A percentile compares a stretch with the other conserved stretches of the same genome.
These are phyloP conservation scores for Neurospora cerealis DNA, from an alignment of 495 filamentous ascomycete genomes.

Conservation along the genomic window DNA sequence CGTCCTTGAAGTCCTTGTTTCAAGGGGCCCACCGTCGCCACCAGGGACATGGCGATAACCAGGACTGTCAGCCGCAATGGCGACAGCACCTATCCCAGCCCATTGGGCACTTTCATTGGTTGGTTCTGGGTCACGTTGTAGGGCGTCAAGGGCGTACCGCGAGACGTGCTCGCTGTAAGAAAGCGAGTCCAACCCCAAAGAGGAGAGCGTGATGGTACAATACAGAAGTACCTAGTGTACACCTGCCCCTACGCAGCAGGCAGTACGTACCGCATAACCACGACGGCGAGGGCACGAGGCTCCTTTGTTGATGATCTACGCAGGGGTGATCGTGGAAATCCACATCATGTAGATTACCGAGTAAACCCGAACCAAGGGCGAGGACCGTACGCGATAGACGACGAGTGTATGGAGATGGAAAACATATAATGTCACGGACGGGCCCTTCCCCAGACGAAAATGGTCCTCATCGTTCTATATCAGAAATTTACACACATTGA, in stretches of 20 bases:
- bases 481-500: not conserved
- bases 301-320: slow-evolving; percentile 3
- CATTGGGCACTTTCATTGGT: not conserved
- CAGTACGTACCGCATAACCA: not conserved
- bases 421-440: not conserved
- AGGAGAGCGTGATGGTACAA: not conserved
- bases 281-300: not conserved
- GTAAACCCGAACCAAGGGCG: slow-evolving; percentile 3
- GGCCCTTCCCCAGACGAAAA: not conserved
- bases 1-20: not conserved
- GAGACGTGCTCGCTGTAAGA: not conserved
- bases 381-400: not conserved
- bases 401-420: not conserved
- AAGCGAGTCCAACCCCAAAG: not conserved
- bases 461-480: not conserved
- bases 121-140: not conserved
- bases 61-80: not conserved
- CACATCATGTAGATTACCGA: slow-evolving; percentile 3
- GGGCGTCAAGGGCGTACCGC: not conserved
- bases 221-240: not conserved
- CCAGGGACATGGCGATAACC: not conserved
- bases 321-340: slow-evolving; percentile 1
- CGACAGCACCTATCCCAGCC: not conserved
- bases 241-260: not conserved
- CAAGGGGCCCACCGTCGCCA: slow-evolving; percentile 10